Base-by-base conservation (phyloP, 345 rosid genomes). In the Lepidium aucheri region DNA sequence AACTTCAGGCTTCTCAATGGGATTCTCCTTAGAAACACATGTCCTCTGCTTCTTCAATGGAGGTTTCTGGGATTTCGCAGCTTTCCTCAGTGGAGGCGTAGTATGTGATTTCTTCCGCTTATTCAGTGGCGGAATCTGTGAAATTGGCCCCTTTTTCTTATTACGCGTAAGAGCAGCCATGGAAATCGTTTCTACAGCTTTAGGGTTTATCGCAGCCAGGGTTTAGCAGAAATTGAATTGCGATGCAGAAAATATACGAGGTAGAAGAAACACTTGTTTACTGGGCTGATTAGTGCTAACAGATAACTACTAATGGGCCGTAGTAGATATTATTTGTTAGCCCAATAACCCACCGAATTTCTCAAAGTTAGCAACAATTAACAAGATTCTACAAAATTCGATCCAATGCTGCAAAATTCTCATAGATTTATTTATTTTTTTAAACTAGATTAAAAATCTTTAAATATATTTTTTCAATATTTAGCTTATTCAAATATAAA, bases 1-100 rank as follows among this genome's bases (percentile, higher is more conserved):
- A 28, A 53, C 60, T 10, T 69, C 82, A 54, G 62, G 78, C 49
- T 78, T 75, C 46, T 70, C 78, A 7, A 63, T 43, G 33, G 20
- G 70, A 15, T 86, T 86, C 60, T 74, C 75, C 33, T 77, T 68
- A 18, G 71, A 63, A 46, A 76, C 14, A 51, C 34, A 73, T 59
- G 55, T 74, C 68, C 77, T 86, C 66, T 75, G 90, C 81, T 86
- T 84, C 82, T 86, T 85, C 49, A 71, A 69, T 1, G 74, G 69
- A 12, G 80, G 77, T 47, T 67, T 80, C 72, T 36, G 81, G 0
- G 77, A 53, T 30, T 82, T 61, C 9, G 63, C 47, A 32, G 49
- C 54, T 32, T 70, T 61, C 32, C 61, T 70, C 60, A 16, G 33
- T 16, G 20, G 67, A 60, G 20, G 36, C 20, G 39, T 22, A 3